Conservation (phyloP, 148 eudicot species). For the Heliamphora exappendiculata region DNA sequence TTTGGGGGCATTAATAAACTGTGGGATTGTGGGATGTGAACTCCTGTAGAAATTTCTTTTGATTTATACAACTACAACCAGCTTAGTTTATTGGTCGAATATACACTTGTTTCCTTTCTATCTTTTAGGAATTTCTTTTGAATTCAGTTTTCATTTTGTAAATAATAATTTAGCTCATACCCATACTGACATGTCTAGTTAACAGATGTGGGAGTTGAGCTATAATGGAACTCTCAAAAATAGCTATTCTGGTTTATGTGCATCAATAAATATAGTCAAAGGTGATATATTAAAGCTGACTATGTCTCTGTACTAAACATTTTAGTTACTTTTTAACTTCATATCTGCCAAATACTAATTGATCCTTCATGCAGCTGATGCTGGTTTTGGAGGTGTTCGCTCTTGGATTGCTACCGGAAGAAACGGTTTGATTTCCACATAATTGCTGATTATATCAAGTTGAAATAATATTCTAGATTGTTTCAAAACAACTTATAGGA, state of each 20-base stretch:
- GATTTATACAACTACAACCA: background rate
- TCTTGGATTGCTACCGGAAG: conserved; percentile 88
- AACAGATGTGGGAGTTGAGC: conserved; percentile 76
- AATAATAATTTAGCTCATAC: background rate
- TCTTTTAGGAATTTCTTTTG: background rate
- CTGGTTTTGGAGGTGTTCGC: conserved; percentile 41
- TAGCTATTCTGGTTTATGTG: conserved; percentile 81
- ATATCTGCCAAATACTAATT: background rate
- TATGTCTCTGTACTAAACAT: background rate
- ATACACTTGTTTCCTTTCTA: background rate
- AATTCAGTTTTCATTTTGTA: background rate
- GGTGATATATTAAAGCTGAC: conserved; percentile 30
- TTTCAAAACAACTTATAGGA: background rate
- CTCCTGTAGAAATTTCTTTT: background rate
- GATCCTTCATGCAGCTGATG: conserved; percentile 38
- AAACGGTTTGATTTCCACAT: conserved; percentile 38
- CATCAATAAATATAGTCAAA: conserved; percentile 39
- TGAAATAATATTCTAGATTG: background rate
- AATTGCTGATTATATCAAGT: conserved; percentile 3
- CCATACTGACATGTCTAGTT: background rate
- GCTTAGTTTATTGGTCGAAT: background rate
- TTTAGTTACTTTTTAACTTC: background rate
- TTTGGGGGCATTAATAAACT: background rate
- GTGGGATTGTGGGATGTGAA: background rate
- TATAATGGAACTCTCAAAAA: conserved; percentile 61